Base-by-base conservation (phyloP, 1,139 yeast species). In the Geotrichum restrictum region DNA sequence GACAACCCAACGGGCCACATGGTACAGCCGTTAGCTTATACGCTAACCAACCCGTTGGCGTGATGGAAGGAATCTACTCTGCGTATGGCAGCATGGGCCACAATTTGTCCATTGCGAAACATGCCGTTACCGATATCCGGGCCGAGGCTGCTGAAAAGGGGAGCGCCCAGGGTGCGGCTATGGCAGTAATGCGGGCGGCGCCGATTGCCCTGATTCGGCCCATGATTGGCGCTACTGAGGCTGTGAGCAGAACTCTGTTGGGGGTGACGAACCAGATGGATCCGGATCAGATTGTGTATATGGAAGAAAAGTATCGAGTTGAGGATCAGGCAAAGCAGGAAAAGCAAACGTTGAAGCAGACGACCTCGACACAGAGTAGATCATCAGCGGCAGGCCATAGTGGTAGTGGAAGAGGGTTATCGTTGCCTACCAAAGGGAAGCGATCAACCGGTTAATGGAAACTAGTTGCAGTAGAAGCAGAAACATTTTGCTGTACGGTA, bases 191-290 rank as follows among this genome's bases (percentile, higher is more conserved):
- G 29, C 80, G 79, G 59, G 88, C 85, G 0, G 81, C 95, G 0
- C 97, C 97, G 0, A 79, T 88, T 21, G 83, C 89, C 7, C 69
- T 91, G 16, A 77, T 91, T 1, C 70, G 97, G 46, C 97, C 98
- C 1, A 77, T 88, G 62, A 89, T 91, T 59, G 98, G 97, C 1
- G 89, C 96, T 0, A 87, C 97, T 0, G 97, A 89, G 65, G 95
- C 95, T 0, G 75, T 91, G 2, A 85, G 93, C 19, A 86, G 82
- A 63, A 79, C 96, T 0, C 72, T 91, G 52, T 77, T 88, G 73
- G 98, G 98, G 1, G 76, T 91, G 7, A 82, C 91, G 41, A 89
- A 89, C 65, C 86, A 84, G 57, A 72, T 89, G 42, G 93, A 87
- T 64, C 85, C 93, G 1, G 75, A 76, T 8, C 80, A 80, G 57